Base-by-base conservation (phyloP, 331 rosid genomes). In the Rhamnella rubrinervis region DNA sequence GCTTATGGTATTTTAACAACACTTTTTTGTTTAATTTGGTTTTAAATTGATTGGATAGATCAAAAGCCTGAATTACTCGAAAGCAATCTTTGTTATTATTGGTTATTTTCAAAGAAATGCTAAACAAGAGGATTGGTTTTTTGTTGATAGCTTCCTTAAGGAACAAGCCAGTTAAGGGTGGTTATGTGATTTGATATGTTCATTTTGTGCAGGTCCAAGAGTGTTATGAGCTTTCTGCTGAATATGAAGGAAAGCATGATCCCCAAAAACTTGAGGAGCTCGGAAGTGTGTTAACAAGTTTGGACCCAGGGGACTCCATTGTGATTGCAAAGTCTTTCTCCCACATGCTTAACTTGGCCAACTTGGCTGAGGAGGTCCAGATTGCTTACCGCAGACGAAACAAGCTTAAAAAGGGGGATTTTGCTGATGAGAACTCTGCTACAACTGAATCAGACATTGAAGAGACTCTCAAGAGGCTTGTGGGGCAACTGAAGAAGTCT, bases 331-430 rank as follows among this genome's bases (percentile, higher is more conserved):
- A 95, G 73, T 83, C 99, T 73, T 95, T 95, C 71, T 73, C 97
- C 23, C 97, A 95, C 75, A 95, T 95, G 99, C 99, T 95, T 86
- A 95, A 88, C 86, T 82, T 95, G 80, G 99, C 99, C 70, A 95
- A 95, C 89, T 87, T 95, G 82, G 98, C 98, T 18, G 98, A 93
- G 88, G 97, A 95, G 86, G 97, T 95, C 75, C 97, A 95, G 87
- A 95, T 95, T 83, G 86, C 99, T 63, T 78, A 73, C 46, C 96
- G 97, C 35, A 78, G 97, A 67, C 81, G 96, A 71, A 89, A 86
- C 92, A 95, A 95, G 84, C 71, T 95, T 84, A 95, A 95, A 71
- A 91, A 89, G 76, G 96, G 99, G 3, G 96, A 84, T 73, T 89
- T 95, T 26, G 80, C 69, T 4, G 99, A 95, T 66, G 99, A 95